Evolutionary conservation across 108 stramenopile species (phyloP).

Genomic region (Aurantiochytrium sp.): DNA sequence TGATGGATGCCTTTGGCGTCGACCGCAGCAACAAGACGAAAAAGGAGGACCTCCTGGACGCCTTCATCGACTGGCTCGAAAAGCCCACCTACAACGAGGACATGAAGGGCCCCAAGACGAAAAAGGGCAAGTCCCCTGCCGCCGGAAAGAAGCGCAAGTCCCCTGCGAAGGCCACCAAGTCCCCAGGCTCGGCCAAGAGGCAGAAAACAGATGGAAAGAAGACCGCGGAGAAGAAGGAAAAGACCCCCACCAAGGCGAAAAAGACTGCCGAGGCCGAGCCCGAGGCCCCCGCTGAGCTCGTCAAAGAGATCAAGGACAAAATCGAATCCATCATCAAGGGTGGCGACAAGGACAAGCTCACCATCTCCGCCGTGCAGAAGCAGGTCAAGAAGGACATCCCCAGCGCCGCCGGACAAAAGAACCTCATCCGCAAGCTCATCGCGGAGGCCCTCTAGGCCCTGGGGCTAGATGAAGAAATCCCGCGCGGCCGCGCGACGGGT

Average conservation of each 20-base stretch:
- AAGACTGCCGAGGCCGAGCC: background rate
- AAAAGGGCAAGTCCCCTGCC: background rate
- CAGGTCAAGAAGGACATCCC: background rate
- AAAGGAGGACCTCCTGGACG: slow-evolving; percentile 20
- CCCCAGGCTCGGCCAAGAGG: background rate
- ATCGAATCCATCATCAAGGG: background rate
- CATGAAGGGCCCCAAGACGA: background rate
- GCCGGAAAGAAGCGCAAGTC: background rate
- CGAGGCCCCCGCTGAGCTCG: background rate
- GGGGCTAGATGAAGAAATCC: no score
- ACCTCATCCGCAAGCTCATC: background rate
- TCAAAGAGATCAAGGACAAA: background rate
- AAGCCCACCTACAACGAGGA: slow-evolving; percentile 1
- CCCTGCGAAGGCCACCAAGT: background rate
- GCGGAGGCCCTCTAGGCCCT: background rate
- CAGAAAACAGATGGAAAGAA: background rate
- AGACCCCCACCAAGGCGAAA: background rate
- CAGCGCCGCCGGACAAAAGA: background rate
- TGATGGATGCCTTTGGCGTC: background rate
- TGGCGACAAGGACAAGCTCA: background rate
- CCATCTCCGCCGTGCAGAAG: background rate
- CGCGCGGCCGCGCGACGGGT: no score
- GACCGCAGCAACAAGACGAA: background rate
- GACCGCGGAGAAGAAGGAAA: background rate
- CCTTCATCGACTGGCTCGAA: slow-evolving; percentile 21